Evolutionary conservation across 306 rosid genomes (phyloP), one percentile per base, ranked within the genome.

Genomic region (Mimosa pudica): DNA sequence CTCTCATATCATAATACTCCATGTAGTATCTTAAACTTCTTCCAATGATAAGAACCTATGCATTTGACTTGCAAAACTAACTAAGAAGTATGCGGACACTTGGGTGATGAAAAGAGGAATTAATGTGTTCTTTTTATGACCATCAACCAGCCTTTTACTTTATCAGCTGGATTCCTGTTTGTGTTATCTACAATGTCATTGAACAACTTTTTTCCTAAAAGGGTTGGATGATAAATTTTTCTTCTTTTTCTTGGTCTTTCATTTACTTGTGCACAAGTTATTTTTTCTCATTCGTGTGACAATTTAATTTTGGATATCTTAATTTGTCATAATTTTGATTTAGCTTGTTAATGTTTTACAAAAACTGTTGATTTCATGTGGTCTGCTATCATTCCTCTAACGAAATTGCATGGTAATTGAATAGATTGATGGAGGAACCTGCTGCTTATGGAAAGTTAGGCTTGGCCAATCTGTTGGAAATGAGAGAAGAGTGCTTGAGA

Each of bases 401-500:
- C 79, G 68, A 78, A 64, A 82, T 64, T 71, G 72, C 75, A 72
- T 60, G 54, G 72, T 52, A 20, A 66, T 79, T 76, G 72, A 78
- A 84, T 85, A 96, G 99, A 89, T 89, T 96, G 89, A 93, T 82
- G 96, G 98, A 91, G 89, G 99, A 96, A 86, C 99, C 99, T 75
- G 83, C 96, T 62, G 99, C 99, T 65, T 96, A 93, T 64, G 99
- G 99, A 77, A 96, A 96, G 84, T 80, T 96, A 75, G 96, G 99
- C 69, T 85, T 96, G 83, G 98, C 97, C 80, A 96, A 91, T 88
- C 91, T 96, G 42, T 86, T 96, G 87, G 99, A 96, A 86, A 86
- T 96, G 86, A 91, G 99, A 86, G 99, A 96, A 86, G 99, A 96
- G 81, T 96, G 99, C 85, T 89, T 96, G 89, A 96, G 99, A 82